Percentiles rank a stretch among this genome's conserved stretches.
phyloP scores from a whole-genome alignment of 208 protist species.

The Acanthamoeba polyphaga region DNA sequence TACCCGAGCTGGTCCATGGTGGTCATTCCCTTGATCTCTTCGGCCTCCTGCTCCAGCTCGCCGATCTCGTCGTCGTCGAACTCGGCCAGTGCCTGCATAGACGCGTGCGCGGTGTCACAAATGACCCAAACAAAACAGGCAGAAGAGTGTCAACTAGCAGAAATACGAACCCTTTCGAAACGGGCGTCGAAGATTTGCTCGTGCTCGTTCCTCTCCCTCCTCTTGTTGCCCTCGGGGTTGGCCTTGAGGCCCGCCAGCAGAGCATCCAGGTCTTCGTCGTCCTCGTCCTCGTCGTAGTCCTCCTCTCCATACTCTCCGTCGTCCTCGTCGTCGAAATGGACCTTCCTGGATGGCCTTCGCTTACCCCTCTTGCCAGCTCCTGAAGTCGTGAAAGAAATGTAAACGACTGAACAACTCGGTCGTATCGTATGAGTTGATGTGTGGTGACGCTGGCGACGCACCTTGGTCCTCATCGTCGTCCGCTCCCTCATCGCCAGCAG shows the following conservation, averaged over 20 bases:
- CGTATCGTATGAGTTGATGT: not conserved
- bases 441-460: no score
- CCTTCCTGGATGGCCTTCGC: not conserved
- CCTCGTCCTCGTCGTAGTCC: not conserved
- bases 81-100: constrained; percentile 29
- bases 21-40: constrained; percentile 6
- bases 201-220: constrained; percentile 7
- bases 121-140: not conserved
- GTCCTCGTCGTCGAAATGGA: constrained; percentile 11
- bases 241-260: constrained; percentile 5
- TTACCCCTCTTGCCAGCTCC: not conserved
- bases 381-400: not conserved
- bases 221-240: constrained; percentile 35
- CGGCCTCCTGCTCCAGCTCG: constrained; percentile 39
- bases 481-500: not conserved
- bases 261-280: constrained; percentile 41
- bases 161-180: constrained; percentile 39
- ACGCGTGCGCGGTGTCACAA: not conserved
- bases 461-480: not conserved
- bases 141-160: not conserved
- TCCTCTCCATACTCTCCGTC: not conserved
- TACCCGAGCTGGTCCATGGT: constrained; percentile 13
- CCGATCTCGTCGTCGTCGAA: constrained; percentile 66
- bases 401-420: not conserved
- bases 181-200: constrained; percentile 66